phyloP scores from a whole-genome alignment of 1,139 yeast genomes.

The Yamadazyma siamensis region DNA sequence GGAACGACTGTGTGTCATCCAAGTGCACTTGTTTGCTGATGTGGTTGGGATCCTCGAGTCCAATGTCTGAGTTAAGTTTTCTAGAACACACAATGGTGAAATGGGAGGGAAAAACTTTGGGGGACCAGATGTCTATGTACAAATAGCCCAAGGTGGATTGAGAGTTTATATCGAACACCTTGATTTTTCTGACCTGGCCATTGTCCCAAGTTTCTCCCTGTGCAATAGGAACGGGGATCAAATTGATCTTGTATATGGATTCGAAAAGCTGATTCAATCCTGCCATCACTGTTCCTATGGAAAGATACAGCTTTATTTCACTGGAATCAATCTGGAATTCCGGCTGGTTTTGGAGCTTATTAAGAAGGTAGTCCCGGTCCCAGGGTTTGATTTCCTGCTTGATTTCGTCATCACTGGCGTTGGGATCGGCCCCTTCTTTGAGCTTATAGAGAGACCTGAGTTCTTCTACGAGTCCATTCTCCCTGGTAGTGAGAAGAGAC shows the following conservation, averaged over 20 bases:
- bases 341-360: slow-evolving; percentile 10
- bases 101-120: slow-evolving; percentile 74
- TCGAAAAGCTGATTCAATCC: slow-evolving; percentile 75
- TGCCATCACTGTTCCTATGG: slow-evolving; percentile 82
- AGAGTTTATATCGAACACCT: slow-evolving; percentile 46
- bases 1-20: slow-evolving; percentile 52
- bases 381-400: slow-evolving; percentile 66
- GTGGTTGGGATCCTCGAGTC: slow-evolving; percentile 22
- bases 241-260: slow-evolving; percentile 69
- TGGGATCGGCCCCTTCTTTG: slow-evolving; percentile 23
- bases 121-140: slow-evolving; percentile 46
- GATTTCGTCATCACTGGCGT: slow-evolving; percentile 34
- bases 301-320: slow-evolving; percentile 57
- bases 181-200: slow-evolving; percentile 77
- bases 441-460: slow-evolving; percentile 39
- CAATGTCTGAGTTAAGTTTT: slow-evolving; percentile 29
- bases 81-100: slow-evolving; percentile 96
- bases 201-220: slow-evolving; percentile 85
- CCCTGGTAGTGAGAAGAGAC: slow-evolving; percentile 20
- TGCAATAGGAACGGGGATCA: slow-evolving; percentile 61
- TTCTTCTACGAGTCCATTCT: slow-evolving; percentile 61
- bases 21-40: slow-evolving; percentile 49
- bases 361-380: slow-evolving; percentile 78
- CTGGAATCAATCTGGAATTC: slow-evolving; percentile 9
- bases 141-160: slow-evolving; percentile 34